A percentile compares a stretch with the other conserved stretches of the same genome.
phyloP scores from a whole-genome alignment of 805 yeast species.

The Saccharomyces kudriavzevii region DNA sequence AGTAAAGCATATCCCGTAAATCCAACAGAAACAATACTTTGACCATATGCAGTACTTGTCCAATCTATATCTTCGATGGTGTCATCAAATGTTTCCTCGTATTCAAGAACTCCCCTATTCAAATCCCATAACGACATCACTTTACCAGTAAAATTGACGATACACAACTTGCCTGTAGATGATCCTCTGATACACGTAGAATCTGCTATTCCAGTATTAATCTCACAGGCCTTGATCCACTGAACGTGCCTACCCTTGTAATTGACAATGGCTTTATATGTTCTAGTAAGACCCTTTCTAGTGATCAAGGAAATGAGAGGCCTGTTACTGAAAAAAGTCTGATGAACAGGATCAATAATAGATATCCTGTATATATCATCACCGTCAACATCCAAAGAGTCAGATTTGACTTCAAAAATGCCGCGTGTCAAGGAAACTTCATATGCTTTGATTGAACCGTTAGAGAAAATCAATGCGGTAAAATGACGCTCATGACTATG shows the following conservation, averaged over 20 bases:
- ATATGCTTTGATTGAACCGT: conserved; percentile 24
- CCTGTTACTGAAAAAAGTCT: conserved; percentile 29
- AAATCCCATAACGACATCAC: conserved; percentile 75
- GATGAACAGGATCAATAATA: conserved; percentile 57
- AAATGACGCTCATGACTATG: conserved; percentile 34
- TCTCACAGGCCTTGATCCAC: conserved; percentile 46
- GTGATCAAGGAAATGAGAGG: conserved; percentile 52
- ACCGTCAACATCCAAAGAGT: conserved; percentile 14
- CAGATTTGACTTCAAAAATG: conserved; percentile 30
- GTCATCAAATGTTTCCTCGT: conserved; percentile 36
- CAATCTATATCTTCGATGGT: conserved; percentile 72
- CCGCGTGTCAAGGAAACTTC: conserved; percentile 25
- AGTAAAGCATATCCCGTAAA: conserved; percentile 54
- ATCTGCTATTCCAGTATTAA: conserved; percentile 48
- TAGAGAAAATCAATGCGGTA: conserved; percentile 43
- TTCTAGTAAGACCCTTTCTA: conserved; percentile 39
- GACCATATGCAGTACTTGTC: conserved; percentile 62
- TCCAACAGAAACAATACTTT: conserved; percentile 75
- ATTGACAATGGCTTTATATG: conserved; percentile 38
- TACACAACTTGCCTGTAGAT: conserved; percentile 65
- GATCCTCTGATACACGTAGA: conserved; percentile 62
- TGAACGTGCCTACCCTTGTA: conserved; percentile 21
- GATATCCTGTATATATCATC: conserved; percentile 39
- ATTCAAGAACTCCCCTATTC: conserved; percentile 58
- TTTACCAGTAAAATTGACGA: conserved; percentile 48